Evolutionary conservation across 1,284 basidiomycete genomes (phyloP), one percentile per base, ranked within the genome.

Genomic region (Ceratobasidium sp.): DNA sequence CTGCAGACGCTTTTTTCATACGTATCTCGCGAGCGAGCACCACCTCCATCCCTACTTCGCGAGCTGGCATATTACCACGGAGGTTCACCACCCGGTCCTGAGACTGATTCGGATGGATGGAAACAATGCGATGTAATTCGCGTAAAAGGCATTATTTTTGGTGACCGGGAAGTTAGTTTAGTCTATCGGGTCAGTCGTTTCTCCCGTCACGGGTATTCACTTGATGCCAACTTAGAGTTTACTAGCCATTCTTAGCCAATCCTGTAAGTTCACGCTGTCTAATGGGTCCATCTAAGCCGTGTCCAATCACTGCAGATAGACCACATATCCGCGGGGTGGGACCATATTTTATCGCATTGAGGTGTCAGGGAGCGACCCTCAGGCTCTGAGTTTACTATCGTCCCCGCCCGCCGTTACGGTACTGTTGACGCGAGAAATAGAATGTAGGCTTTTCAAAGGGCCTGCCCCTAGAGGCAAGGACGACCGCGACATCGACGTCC

Each of bases 31-130:
- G 58, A 62, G 39, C 58, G 58, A 23, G 58, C 58, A 9, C 58
- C 44, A 23, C 46, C 29, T 25, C 58, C 46, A 16, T 62, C 58
- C 1, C 58, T 46, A n/a, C 46, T 62, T n/a, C 58, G 58, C 9
- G 58, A 33, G 30, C 58, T 62, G 5, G 58, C 58, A 3, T 50
- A 50, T 52, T 50, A 27, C 4, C 29, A 62, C n/a, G 16, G 29
- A 11, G 16, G 16, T 36, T 6, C 47, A 25, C 58, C 58, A 1
- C 46, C 58, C 36, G 47, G 33, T 23, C 58, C 58, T 16, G 30
- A n/a, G 21, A 46, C 4, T 25, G 58, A 62, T 46, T 46, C 58
- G 14, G 58, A 62, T 16, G 58, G 58, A 36, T 62, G 58, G 58
- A 19, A 50, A 16, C 7, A 27, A 25, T 27, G 58, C 19, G 23